Evolutionary conservation across 2,329 filamentous ascomycete species (phyloP).

Genomic region (Colletotrichum sp.): DNA sequence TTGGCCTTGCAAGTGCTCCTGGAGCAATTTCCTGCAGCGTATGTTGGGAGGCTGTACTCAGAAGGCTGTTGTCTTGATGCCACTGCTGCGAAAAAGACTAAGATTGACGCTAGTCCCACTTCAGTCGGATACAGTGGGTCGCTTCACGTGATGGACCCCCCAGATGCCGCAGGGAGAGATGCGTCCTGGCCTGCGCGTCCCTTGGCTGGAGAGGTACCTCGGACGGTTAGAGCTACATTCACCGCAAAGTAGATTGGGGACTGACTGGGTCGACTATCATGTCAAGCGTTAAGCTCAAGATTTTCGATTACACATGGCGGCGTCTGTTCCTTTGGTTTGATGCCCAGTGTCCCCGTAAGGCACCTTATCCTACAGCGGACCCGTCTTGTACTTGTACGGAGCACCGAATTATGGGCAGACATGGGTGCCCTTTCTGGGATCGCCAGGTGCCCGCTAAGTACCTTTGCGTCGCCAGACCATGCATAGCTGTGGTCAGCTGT

Average conservation of each 20-base stretch:
- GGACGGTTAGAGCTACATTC: not conserved
- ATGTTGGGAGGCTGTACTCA: constrained; percentile 27
- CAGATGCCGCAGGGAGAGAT: not conserved
- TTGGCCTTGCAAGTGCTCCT: constrained; percentile 13
- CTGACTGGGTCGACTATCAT: not conserved
- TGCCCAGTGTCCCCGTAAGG: not conserved
- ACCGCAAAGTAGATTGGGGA: not conserved
- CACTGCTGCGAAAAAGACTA: constrained; percentile 33
- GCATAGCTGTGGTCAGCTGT: not conserved
- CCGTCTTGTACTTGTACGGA: not conserved
- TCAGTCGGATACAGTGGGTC: not conserved
- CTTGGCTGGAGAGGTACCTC: not conserved
- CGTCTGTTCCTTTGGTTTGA: not conserved
- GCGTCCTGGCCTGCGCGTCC: not conserved
- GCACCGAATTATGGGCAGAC: not conserved
- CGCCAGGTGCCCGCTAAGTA: not conserved
- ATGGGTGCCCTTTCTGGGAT: not conserved
- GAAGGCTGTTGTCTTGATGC: constrained; percentile 43
- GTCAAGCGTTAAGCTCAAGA: not conserved
- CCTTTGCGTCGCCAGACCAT: not conserved
- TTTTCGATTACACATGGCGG: not conserved
- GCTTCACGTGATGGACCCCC: not conserved
- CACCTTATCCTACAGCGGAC: not conserved
- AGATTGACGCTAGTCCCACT: constrained; percentile 15
- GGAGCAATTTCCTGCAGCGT: constrained; percentile 23